A percentile compares a stretch with the other conserved stretches of the same genome.
phyloP scores from a whole-genome alignment of 257 asterid species.

The Nyctanthes arbortristis region DNA sequence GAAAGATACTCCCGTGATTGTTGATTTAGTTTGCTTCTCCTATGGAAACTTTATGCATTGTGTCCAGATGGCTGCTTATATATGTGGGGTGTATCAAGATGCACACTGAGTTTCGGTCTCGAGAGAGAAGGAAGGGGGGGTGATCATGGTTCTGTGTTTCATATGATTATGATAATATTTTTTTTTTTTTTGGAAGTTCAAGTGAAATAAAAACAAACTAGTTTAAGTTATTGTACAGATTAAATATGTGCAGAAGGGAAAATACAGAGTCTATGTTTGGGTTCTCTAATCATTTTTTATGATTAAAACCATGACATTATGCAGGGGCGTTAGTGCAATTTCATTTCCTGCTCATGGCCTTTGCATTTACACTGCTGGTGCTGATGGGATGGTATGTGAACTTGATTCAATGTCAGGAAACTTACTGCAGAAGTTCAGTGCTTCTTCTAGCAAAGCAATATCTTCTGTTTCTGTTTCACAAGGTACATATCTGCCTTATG shows the following conservation, averaged over 20 bases:
- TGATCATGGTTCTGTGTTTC: slow-evolving; percentile 3
- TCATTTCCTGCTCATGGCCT: slow-evolving; percentile 65
- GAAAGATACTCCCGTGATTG: background rate
- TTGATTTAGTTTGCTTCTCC: background rate
- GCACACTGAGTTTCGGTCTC: background rate
- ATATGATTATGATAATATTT: background rate
- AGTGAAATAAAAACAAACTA: background rate
- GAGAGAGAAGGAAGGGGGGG: background rate
- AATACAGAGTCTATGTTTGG: slow-evolving; percentile 6
- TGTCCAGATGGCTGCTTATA: background rate
- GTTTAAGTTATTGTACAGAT: background rate
- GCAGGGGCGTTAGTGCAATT: slow-evolving; percentile 82
- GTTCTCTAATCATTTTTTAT: slow-evolving; percentile 22
- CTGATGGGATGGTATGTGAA: slow-evolving; percentile 87
- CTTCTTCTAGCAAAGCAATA: slow-evolving; percentile 60
- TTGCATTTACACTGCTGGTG: slow-evolving; percentile 75
- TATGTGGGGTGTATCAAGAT: background rate
- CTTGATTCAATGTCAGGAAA: slow-evolving; percentile 76
- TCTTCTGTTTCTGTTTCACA: slow-evolving; percentile 80
- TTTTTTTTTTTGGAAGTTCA: background rate
- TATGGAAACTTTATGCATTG: background rate
- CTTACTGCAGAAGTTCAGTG: slow-evolving; percentile 62
- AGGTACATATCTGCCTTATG: slow-evolving; percentile 41
- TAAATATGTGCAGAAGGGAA: background rate
- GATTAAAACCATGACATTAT: slow-evolving; percentile 16